phyloP scores from a whole-genome alignment of 495 filamentous ascomycete species.

The Aspergillus baeticus region DNA sequence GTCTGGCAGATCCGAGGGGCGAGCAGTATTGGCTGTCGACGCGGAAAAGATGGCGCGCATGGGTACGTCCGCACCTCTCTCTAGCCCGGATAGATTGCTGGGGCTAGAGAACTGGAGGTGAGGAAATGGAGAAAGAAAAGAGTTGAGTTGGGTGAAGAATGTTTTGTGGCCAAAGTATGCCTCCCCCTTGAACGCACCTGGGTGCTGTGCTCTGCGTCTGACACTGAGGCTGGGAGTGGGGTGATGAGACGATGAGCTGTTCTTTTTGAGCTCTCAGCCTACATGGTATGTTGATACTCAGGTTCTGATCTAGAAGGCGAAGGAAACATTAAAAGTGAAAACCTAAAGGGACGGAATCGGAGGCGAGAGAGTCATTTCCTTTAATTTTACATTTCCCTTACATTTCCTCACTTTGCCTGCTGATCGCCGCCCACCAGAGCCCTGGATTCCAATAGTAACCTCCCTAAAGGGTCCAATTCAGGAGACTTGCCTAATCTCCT shows the following conservation, averaged over 20 bases:
- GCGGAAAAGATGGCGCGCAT: slow-evolving; percentile 45
- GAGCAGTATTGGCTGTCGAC: slow-evolving; percentile 27
- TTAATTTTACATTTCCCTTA: neutral
- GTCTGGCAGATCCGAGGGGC: slow-evolving; percentile 28
- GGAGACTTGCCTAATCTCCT: neutral
- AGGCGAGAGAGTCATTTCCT: neutral
- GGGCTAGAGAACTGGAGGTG: slow-evolving; percentile 4
- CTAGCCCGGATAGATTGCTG: slow-evolving; percentile 14
- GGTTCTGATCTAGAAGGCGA: neutral
- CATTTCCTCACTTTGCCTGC: neutral
- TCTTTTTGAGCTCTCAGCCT: neutral
- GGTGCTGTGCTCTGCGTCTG: too few relatives aligned
- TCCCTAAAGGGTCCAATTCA: neutral
- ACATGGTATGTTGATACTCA: neutral
- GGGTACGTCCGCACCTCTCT: slow-evolving; percentile 27
- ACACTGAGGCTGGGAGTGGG: neutral
- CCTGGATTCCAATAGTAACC: slow-evolving; percentile 3
- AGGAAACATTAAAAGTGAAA: neutral
- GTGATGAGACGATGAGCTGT: slow-evolving; percentile 8
- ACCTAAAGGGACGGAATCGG: neutral
- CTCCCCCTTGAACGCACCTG: neutral
- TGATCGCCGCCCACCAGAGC: slow-evolving; percentile 1
- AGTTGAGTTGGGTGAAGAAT: slow-evolving; percentile 7
- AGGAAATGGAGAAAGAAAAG: neutral
- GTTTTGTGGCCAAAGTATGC: slow-evolving; percentile 4